A percentile compares a stretch with the other conserved stretches of the same genome.
Evolutionary conservation across 2,329 filamentous ascomycete genomes (phyloP).

Genomic region (Colletotrichum eremochloae): DNA sequence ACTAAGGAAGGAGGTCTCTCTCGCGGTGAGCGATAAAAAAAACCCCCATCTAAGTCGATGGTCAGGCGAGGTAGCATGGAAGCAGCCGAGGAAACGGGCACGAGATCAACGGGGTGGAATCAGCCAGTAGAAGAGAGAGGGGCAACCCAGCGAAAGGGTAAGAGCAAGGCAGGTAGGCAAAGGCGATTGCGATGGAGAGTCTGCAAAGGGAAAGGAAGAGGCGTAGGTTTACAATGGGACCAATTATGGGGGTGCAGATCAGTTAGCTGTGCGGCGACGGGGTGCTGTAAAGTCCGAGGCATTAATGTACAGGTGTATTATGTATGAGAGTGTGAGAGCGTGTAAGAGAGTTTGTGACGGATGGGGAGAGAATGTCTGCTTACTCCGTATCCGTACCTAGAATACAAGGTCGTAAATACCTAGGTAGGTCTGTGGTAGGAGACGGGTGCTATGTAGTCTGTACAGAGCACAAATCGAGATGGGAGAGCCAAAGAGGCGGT

Average conservation of each 20-base stretch:
- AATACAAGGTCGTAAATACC: neutral
- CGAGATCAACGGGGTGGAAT: conserved; percentile 11
- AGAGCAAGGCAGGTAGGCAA: neutral
- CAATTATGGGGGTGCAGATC: neutral
- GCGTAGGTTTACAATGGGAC: neutral
- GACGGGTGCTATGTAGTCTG: neutral
- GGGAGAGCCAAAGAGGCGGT: conserved; percentile 18
- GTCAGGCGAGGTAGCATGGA: neutral
- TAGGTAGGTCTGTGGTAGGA: neutral
- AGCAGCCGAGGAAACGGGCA: conserved; percentile 23
- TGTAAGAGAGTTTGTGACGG: neutral
- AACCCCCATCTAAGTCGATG: neutral
- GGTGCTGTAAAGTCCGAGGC: conserved; percentile 10
- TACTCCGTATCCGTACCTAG: neutral
- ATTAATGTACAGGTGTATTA: neutral
- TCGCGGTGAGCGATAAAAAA: conserved; percentile 26
- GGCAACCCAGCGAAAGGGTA: neutral
- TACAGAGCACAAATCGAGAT: neutral
- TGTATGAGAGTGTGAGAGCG: neutral
- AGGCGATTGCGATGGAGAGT: neutral
- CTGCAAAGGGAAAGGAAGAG: neutral
- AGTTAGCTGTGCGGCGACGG: neutral
- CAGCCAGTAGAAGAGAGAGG: neutral
- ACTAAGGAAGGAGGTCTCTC: conserved; percentile 36
- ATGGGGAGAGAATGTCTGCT: neutral